Evolutionary conservation across 345 rosid genomes (phyloP), one percentile per base, ranked within the genome.

Genomic region (Bruguiera gymnorhiza): DNA sequence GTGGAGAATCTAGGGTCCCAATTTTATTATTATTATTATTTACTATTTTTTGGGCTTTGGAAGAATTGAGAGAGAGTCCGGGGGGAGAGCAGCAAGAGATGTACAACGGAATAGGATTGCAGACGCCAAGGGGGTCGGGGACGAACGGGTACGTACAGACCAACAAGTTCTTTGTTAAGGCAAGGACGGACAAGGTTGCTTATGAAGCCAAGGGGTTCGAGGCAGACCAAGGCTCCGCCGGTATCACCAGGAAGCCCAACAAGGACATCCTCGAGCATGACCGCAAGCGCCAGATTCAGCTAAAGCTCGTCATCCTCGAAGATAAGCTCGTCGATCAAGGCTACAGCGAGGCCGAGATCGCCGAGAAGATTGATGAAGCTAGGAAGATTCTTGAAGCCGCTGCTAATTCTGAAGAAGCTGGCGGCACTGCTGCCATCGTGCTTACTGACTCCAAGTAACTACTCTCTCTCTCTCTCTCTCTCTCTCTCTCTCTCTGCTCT

Each of bases 41-140:
- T 27, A 24, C 24, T 24, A 24, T 27, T 27, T 27, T 27, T 27
- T 27, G 29, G 29, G 29, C 29, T 27, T 27, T 1, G 39, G 8
- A 36, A 36, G 8, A 36, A 6, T 36, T n/a, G 26, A 54, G 4
- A 20, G 11, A 24, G 58, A 20, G 11, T 24, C 8, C 8, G 31
- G 24, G 24, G 24, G 24, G 24, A 24, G 24, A 24, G 24, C 24
- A 24, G 24, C 24, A 24, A 8, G 39, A 34, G n/a, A 90, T 95
- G 99, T 95, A 92, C 70, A 95, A 95, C 89, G 97, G 98, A 43
- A 90, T 90, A 37, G 99, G 97, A 2, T 75, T 95, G 58, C 97
- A 88, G 77, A 95, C 99, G 32, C 85, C 98, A 2, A 85, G 99
- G 59, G 99, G 99, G n/a, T 95, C 99, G 0, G 99, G 96, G 30